Evolutionary conservation across 108 stramenopile species (phyloP).

Genomic region (Skeletonema grethae): DNA sequence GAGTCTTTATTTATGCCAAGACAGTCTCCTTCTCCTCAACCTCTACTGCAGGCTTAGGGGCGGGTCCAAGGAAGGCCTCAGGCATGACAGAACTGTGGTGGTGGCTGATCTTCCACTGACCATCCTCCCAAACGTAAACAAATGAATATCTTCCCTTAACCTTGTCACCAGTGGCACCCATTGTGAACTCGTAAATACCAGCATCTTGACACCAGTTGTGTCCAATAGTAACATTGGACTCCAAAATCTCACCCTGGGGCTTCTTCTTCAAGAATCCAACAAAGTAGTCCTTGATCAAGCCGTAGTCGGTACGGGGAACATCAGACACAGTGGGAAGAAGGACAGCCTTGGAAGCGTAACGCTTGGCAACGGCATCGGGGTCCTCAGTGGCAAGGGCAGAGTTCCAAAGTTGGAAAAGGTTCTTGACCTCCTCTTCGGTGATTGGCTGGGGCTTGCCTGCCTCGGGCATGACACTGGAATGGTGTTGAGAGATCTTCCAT

Average conservation of each 20-base stretch:
- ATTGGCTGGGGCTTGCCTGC: slow-evolving; percentile 38
- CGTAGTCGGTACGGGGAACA: slow-evolving; percentile 46
- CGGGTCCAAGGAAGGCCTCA: slow-evolving; percentile 31
- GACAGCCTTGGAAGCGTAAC: slow-evolving; percentile 32
- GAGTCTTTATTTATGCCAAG: background rate
- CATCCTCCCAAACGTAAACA: slow-evolving; percentile 65
- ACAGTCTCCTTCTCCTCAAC: slow-evolving; percentile 12
- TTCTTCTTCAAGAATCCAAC: slow-evolving; percentile 55
- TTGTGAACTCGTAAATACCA: slow-evolving; percentile 64
- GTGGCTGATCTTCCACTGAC: slow-evolving; percentile 73
- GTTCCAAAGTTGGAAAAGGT: slow-evolving; percentile 57
- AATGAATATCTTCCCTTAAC: slow-evolving; percentile 64
- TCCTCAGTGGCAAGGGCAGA: slow-evolving; percentile 33
- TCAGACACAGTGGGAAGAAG: slow-evolving; percentile 59
- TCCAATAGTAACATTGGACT: slow-evolving; percentile 40
- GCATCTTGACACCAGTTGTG: slow-evolving; percentile 54
- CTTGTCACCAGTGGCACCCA: slow-evolving; percentile 58
- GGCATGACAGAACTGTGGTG: slow-evolving; percentile 76
- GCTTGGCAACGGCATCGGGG: slow-evolving; percentile 34
- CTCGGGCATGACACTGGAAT: slow-evolving; percentile 73
- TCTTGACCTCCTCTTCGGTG: slow-evolving; percentile 46
- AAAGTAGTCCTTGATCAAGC: slow-evolving; percentile 56
- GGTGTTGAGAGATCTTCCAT: slow-evolving; percentile 79
- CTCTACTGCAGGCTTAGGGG: slow-evolving; percentile 8
- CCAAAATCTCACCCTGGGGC: slow-evolving; percentile 55